Evolutionary conservation across 768 basidiomycete genomes (phyloP).

Genomic region (Trametes gibbosa): DNA sequence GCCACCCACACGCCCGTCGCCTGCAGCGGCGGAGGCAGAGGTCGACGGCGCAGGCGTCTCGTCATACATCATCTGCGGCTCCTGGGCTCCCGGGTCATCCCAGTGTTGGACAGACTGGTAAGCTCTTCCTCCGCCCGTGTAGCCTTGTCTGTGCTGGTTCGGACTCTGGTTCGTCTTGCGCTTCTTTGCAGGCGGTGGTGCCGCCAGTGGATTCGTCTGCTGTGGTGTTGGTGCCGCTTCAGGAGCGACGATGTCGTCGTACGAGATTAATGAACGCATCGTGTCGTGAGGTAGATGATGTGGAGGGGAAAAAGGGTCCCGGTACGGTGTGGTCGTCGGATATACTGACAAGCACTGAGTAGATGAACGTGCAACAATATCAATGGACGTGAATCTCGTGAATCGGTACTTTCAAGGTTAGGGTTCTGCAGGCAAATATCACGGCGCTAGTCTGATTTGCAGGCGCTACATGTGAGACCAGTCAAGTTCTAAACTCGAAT

Average conservation of each 20-base stretch:
- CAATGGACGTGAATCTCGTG: too few species aligned
- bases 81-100: slow-evolving; percentile 38
- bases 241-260: slow-evolving; percentile 60
- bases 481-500: too few species aligned
- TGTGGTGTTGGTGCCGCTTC: slow-evolving; percentile 23
- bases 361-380: too few species aligned
- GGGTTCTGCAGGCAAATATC: too few species aligned
- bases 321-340: too few species aligned
- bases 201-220: slow-evolving; percentile 17
- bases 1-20: neutral
- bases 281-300: neutral
- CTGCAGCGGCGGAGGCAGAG: slow-evolving; percentile 10
- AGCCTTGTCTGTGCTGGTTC: slow-evolving; percentile 30
- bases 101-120: slow-evolving; percentile 38
- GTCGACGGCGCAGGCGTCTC: slow-evolving; percentile 21
- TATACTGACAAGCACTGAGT: too few species aligned
- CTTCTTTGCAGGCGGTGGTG: slow-evolving; percentile 51
- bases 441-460: too few species aligned
- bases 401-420: too few species aligned
- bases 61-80: slow-evolving; percentile 32
- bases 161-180: slow-evolving; percentile 43
- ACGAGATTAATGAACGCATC: slow-evolving; percentile 52
- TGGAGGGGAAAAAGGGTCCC: neutral
- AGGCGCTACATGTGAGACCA: too few species aligned
- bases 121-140: neutral